Evolutionary conservation across 352 stramenopile genomes (phyloP).

Genomic region (Phytophthora hibernalis): DNA sequence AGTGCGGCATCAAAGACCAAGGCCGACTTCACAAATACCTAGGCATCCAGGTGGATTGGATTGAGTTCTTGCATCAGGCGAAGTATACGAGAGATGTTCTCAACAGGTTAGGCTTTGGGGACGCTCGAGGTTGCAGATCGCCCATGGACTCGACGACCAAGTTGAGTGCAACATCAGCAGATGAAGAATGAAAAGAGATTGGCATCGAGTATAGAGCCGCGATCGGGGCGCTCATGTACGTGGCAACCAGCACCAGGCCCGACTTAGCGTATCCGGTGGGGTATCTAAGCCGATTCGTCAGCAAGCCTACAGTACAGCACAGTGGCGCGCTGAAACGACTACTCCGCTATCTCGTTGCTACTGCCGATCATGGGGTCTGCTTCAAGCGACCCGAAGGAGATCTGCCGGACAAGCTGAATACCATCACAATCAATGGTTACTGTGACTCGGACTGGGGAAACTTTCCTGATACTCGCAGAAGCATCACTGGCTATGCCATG

Average conservation of each 20-base stretch:
- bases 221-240: conserved; percentile 12
- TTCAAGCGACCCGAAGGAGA: not conserved
- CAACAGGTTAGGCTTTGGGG: not conserved
- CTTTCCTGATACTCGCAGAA: too few relatives aligned
- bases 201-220: conserved; percentile 15
- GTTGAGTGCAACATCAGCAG: not conserved
- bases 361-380: not conserved
- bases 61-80: not conserved
- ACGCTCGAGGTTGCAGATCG: conserved; percentile 2
- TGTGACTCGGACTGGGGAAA: too few relatives aligned
- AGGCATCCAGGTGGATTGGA: not conserved
- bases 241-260: conserved; percentile 7
- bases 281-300: conserved; percentile 5
- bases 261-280: conserved; percentile 8
- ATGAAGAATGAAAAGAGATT: not conserved
- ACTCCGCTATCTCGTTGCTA: not conserved
- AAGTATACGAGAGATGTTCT: conserved; percentile 3
- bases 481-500: too few relatives aligned
- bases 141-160: conserved; percentile 14
- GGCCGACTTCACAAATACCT: not conserved
- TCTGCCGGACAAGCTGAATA: too few relatives aligned
- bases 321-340: not conserved
- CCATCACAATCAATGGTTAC: too few relatives aligned
- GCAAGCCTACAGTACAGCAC: not conserved
- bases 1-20: conserved; percentile 1